A percentile compares a stretch with the other conserved stretches of the same genome.
phyloP scores from a whole-genome alignment of 2,329 filamentous ascomycete genomes.

The Aureobasidium lini region DNA sequence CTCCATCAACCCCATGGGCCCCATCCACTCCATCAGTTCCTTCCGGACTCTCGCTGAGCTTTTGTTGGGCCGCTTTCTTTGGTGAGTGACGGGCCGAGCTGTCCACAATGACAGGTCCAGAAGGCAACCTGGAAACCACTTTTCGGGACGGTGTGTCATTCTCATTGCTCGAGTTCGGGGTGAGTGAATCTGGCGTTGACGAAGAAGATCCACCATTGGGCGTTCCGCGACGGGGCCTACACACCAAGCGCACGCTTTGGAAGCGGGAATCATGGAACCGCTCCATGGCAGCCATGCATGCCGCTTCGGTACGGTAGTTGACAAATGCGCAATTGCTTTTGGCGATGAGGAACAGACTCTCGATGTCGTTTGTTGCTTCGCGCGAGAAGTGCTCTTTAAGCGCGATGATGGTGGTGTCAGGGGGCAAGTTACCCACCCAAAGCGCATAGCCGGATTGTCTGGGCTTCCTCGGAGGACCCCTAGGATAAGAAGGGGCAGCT shows the following conservation, averaged over 20 bases:
- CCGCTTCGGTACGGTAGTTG: conserved; percentile 77
- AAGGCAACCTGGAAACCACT: background rate
- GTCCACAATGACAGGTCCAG: background rate
- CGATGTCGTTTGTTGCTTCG: conserved; percentile 65
- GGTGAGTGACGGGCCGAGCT: background rate
- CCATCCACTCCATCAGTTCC: background rate
- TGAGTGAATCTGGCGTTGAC: background rate
- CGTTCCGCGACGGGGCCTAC: conserved; percentile 58
- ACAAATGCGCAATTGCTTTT: conserved; percentile 98
- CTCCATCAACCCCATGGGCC: background rate
- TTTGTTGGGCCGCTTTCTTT: background rate
- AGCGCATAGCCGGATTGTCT: conserved; percentile 75
- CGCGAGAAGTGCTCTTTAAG: conserved; percentile 88
- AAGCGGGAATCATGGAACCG: conserved; percentile 89
- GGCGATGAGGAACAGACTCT: conserved; percentile 88
- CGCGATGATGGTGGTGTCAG: conserved; percentile 70
- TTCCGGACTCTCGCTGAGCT: background rate
- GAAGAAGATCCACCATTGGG: conserved; percentile 4
- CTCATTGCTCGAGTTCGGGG: background rate
- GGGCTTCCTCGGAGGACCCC: conserved; percentile 60
- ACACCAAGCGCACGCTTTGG: conserved; percentile 76
- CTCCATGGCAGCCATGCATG: conserved; percentile 68
- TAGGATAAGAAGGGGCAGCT: conserved; percentile 34
- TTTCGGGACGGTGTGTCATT: background rate
- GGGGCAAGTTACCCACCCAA: conserved; percentile 92